Percentiles rank a stretch among this genome's conserved stretches.
Conservation (phyloP, 139 green algal species). For the Picochlorum sp. region DNA sequence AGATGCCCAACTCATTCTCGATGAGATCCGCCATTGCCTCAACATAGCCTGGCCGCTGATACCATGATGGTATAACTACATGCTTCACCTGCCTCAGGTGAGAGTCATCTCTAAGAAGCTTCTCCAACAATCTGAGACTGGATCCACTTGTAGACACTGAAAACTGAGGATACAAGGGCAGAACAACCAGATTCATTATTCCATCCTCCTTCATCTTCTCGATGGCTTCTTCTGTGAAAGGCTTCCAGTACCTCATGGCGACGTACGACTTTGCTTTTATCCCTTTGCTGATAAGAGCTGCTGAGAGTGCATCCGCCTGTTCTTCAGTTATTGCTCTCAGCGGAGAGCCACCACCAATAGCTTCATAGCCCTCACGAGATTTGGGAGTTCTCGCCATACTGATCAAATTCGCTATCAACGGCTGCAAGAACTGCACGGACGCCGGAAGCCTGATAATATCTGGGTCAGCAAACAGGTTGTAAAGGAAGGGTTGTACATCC, state of each 20-base stretch:
- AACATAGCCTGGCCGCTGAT: constrained; percentile 86
- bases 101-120: constrained; percentile 47
- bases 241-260: constrained; percentile 98
- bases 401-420: constrained; percentile 68
- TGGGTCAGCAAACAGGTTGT: constrained; percentile 97
- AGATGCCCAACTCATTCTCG: constrained; percentile 47
- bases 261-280: constrained; percentile 75
- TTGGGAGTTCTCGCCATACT: constrained; percentile 81
- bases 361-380: constrained; percentile 73
- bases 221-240: constrained; percentile 76
- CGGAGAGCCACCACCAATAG: constrained; percentile 92
- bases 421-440: constrained; percentile 65
- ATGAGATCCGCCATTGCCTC: constrained; percentile 91
- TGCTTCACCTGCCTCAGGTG: constrained; percentile 20
- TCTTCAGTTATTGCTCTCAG: constrained; percentile 89
- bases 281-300: constrained; percentile 31
- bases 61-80: constrained; percentile 54
- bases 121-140: constrained; percentile 82
- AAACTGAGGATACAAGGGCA: constrained; percentile 96
- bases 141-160: constrained; percentile 89
- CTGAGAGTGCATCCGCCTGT: constrained; percentile 68
- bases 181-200: constrained; percentile 76
- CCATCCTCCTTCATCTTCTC: constrained; percentile 65
- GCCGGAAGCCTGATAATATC: constrained; percentile 88
- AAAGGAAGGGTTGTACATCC: constrained; percentile 97